Evolutionary conservation across 2,329 filamentous ascomycete species (phyloP).

Genomic region (Endoconidiophora polonica): DNA sequence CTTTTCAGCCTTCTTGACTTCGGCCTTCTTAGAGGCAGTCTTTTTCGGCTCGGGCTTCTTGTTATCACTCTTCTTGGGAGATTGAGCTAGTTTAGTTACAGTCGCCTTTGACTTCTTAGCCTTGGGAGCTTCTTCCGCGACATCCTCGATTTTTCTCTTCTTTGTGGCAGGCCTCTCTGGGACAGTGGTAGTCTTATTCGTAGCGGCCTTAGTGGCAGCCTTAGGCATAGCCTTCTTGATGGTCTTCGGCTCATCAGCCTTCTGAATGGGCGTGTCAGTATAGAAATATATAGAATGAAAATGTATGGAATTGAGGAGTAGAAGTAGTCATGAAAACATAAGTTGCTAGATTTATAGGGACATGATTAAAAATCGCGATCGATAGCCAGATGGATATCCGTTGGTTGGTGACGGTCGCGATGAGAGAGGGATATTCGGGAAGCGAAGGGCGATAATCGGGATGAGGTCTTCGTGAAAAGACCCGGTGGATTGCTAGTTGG

Average conservation of each 20-base stretch:
- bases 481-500: background rate
- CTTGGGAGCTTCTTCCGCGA: slow-evolving; percentile 4
- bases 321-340: no score
- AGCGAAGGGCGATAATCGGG: no score
- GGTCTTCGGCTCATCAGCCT: slow-evolving; percentile 13
- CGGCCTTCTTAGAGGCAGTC: slow-evolving; percentile 15
- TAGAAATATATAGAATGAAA: no score
- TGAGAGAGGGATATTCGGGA: background rate
- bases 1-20: slow-evolving; percentile 9
- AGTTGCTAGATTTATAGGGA: background rate
- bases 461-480: background rate
- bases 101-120: slow-evolving; percentile 7
- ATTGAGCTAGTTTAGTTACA: slow-evolving; percentile 1
- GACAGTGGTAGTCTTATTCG: slow-evolving; percentile 18
- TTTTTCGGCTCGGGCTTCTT: slow-evolving; percentile 17
- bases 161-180: slow-evolving; percentile 14
- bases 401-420: background rate
- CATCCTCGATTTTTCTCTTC: slow-evolving; percentile 17
- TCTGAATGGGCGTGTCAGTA: slow-evolving; percentile 7
- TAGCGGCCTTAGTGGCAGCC: slow-evolving; percentile 16
- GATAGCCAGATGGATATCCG: background rate
- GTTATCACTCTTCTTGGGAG: slow-evolving; percentile 15
- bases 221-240: slow-evolving; percentile 19
- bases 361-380: background rate
- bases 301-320: no score